These are phyloP conservation scores for Harringtonia lauricola DNA, from an alignment of 2,329 filamentous ascomycete genomes.

Conservation along the genomic window DNA sequence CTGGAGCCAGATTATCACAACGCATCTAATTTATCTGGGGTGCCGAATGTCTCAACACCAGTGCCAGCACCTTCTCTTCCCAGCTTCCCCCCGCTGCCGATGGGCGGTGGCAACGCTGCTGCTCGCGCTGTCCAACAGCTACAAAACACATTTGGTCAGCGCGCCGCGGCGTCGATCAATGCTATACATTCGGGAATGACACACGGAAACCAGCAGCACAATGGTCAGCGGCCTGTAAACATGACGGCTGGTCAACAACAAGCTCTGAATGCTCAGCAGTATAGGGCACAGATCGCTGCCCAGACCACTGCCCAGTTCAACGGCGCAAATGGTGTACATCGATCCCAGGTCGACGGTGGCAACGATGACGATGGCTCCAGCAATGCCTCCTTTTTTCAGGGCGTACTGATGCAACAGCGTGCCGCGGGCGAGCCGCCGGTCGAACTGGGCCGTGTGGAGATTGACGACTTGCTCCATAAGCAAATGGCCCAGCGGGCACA, in stretches of 20 bases:
- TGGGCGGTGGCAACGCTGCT: slow-evolving; percentile 28
- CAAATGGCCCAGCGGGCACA: slow-evolving; percentile 56
- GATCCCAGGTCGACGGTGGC: slow-evolving; percentile 66
- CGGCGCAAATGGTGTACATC: slow-evolving; percentile 26
- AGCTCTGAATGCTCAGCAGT: slow-evolving; percentile 19
- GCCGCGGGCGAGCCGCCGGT: slow-evolving; percentile 39
- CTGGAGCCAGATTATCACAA: slow-evolving; percentile 7
- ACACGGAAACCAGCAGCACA: slow-evolving; percentile 11
- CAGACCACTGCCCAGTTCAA: slow-evolving; percentile 27
- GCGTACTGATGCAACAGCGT: slow-evolving; percentile 47
- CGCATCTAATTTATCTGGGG: not conserved
- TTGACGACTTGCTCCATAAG: slow-evolving; percentile 58
- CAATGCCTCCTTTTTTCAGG: slow-evolving; percentile 42
- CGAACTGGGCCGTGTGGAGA: slow-evolving; percentile 48
- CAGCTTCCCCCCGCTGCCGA: slow-evolving; percentile 18
- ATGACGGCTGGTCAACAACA: slow-evolving; percentile 11
- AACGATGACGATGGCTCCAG: slow-evolving; percentile 58
- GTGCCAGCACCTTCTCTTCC: slow-evolving; percentile 14
- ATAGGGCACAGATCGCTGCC: slow-evolving; percentile 22
- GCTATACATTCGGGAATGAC: slow-evolving; percentile 40
- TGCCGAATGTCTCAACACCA: not conserved
- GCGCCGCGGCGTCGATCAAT: slow-evolving; percentile 56
- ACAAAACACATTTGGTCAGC: slow-evolving; percentile 47
- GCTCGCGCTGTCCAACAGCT: slow-evolving; percentile 46
- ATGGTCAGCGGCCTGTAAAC: not conserved